Conservation (phyloP, 2,329 filamentous ascomycete genomes). For the Apiospora arundinis region DNA sequence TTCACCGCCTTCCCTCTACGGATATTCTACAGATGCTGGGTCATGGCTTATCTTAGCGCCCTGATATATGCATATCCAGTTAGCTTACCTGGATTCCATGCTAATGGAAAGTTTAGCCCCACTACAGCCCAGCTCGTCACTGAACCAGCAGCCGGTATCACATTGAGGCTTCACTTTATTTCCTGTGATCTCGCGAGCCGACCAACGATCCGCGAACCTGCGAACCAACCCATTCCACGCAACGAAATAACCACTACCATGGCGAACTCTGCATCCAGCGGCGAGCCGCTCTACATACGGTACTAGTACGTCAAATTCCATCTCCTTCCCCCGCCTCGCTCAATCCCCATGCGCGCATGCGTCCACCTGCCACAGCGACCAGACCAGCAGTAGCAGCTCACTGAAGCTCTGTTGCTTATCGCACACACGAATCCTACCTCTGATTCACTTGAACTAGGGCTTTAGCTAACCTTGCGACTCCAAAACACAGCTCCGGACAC, state of each 20-base stretch:
- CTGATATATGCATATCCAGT: conserved; percentile 2
- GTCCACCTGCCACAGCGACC: no score
- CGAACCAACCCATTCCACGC: neutral
- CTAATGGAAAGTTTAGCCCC: conserved; percentile 1
- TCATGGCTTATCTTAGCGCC: neutral
- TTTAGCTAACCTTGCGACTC: neutral
- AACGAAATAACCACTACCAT: neutral
- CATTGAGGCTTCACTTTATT: conserved; percentile 8
- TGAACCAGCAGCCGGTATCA: neutral
- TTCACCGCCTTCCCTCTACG: conserved; percentile 4
- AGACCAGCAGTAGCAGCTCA: neutral
- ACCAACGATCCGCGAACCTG: neutral
- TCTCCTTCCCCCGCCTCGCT: neutral
- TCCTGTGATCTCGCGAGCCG: neutral
- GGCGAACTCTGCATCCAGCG: conserved; percentile 29
- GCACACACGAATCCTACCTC: neutral
- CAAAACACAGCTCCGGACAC: conserved; percentile 77
- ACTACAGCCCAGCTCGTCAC: conserved; percentile 17
- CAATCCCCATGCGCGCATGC: neutral
- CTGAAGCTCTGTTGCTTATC: neutral
- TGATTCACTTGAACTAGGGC: neutral
- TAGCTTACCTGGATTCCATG: neutral
- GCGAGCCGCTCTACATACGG: conserved; percentile 90
- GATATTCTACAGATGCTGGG: no score
- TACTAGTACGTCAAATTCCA: conserved; percentile 80